These are phyloP conservation scores for Hyaloperonospora brassicae DNA, from an alignment of 352 stramenopile genomes.

Conservation along the genomic window DNA sequence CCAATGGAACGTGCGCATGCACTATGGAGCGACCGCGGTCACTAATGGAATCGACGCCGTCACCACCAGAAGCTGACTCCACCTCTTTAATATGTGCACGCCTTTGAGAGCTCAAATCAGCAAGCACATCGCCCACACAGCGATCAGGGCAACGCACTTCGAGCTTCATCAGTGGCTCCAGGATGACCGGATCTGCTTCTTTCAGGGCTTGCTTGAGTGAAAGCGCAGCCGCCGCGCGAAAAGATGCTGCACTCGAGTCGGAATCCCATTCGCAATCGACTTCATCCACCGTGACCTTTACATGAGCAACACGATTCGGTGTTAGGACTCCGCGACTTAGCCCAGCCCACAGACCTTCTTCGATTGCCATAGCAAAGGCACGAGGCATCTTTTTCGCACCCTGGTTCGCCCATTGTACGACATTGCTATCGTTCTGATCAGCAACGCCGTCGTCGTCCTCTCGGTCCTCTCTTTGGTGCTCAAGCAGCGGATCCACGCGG, in stretches of 20 bases:
- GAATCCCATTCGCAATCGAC: slow-evolving; percentile 45
- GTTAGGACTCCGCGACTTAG: slow-evolving; percentile 56
- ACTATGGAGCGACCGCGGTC: slow-evolving; percentile 48
- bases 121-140: slow-evolving; percentile 63
- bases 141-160: slow-evolving; percentile 55
- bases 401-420: slow-evolving; percentile 47
- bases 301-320: slow-evolving; percentile 50
- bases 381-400: slow-evolving; percentile 52
- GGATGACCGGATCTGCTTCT: slow-evolving; percentile 40
- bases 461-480: slow-evolving; percentile 23
- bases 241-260: slow-evolving; percentile 63
- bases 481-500: slow-evolving; percentile 38
- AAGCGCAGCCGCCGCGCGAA: slow-evolving; percentile 44
- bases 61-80: slow-evolving; percentile 20
- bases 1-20: slow-evolving; percentile 55
- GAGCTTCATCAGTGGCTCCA: slow-evolving; percentile 79
- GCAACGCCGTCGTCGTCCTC: slow-evolving; percentile 10
- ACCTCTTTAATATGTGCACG: slow-evolving; percentile 67
- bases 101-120: slow-evolving; percentile 63
- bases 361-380: slow-evolving; percentile 53
- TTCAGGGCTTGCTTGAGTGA: slow-evolving; percentile 52
- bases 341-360: slow-evolving; percentile 50
- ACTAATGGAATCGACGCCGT: slow-evolving; percentile 10
- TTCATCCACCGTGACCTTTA: slow-evolving; percentile 60
- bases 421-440: slow-evolving; percentile 39